Evolutionary conservation across 352 stramenopile species (phyloP), one percentile per base, ranked within the genome.

Genomic region (Phytophthora vignae): DNA sequence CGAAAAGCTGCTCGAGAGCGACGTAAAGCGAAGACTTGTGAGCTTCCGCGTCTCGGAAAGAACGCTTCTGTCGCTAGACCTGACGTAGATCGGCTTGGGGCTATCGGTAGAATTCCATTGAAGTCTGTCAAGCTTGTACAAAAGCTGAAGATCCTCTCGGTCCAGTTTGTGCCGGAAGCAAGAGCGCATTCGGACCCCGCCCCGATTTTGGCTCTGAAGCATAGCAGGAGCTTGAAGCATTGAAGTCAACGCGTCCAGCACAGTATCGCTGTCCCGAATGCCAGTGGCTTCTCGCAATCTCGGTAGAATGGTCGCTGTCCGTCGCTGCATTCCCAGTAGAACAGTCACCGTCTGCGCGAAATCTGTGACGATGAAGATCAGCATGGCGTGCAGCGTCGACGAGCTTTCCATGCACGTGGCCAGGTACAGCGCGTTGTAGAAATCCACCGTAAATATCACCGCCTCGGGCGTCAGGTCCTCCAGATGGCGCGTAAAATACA

Each of bases 391-490:
- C 5, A 53, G 12, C 1, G 25, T 67, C 8, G 59, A 66, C 0
- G 54, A 57, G 21, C 59, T 77, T 27, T 77, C 52, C 70, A 74
- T 73, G 50, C 59, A 73, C n/a, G 59, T 67, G n/a, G 65, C 55
- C 11, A 77, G 15, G 25, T 69, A 77, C 40, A 74, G 14, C 6
- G 70, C 54, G 22, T 77, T 70, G 64, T 69, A 77, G 53, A 77
- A 73, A 27, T 70, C 64, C 21, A 74, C 58, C 1, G 64, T 74
- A 10, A 77, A 69, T 25, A 77, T 73, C 7, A 73, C 65, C 8
- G 60, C 31, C 46, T 73, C 64, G 0, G 70, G 70, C 10, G 55
- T 73, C 29, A 70, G 38, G 29, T 73, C 64, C 49, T 74, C 64
- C 38, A 77, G 4, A 4, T 69, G 29, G 6, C 62, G 59, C 1